These are phyloP conservation scores for Ustilaginoidea virens DNA, from an alignment of 2,329 filamentous ascomycete species.

Conservation along the genomic window DNA sequence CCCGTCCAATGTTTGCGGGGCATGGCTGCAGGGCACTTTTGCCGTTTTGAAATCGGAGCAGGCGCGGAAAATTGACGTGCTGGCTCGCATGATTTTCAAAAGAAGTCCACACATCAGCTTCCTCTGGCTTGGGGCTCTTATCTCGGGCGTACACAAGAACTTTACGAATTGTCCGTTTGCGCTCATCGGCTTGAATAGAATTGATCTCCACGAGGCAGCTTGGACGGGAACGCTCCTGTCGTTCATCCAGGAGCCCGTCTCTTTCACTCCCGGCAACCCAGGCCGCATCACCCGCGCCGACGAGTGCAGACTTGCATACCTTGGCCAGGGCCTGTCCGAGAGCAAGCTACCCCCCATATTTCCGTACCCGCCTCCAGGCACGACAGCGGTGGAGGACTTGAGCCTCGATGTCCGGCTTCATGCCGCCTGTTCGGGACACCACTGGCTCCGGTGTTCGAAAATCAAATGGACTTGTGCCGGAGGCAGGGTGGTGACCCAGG, in stretches of 20 bases:
- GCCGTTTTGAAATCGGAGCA: slow-evolving; percentile 5
- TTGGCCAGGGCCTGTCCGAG: slow-evolving; percentile 2
- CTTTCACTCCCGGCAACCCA: background rate
- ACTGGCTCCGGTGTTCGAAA: background rate
- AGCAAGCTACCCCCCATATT: background rate
- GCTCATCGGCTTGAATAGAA: slow-evolving; percentile 6
- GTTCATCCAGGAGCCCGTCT: slow-evolving; percentile 6
- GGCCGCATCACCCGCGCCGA: slow-evolving; percentile 7
- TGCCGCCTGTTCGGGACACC: background rate
- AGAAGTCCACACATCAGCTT: slow-evolving; percentile 8
- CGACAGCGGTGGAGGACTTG: background rate
- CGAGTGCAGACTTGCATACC: slow-evolving; percentile 8
- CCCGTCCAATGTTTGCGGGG: slow-evolving; percentile 8
- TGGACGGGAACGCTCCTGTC: slow-evolving; percentile 8
- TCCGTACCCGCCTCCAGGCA: background rate
- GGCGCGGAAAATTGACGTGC: slow-evolving; percentile 2
- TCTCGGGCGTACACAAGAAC: slow-evolving; percentile 5
- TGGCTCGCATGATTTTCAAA: slow-evolving; percentile 6
- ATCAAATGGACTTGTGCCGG: background rate
- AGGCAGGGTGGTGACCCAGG: background rate
- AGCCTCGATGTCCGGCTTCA: background rate
- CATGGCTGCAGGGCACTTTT: slow-evolving; percentile 9
- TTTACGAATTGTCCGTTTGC: slow-evolving; percentile 4
- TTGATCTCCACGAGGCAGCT: slow-evolving; percentile 7
- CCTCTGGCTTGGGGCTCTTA: slow-evolving; percentile 9